Percentiles rank a stretch among this genome's conserved stretches.
Conservation (phyloP, 306 rosid genomes). For the Acacia confusa region DNA sequence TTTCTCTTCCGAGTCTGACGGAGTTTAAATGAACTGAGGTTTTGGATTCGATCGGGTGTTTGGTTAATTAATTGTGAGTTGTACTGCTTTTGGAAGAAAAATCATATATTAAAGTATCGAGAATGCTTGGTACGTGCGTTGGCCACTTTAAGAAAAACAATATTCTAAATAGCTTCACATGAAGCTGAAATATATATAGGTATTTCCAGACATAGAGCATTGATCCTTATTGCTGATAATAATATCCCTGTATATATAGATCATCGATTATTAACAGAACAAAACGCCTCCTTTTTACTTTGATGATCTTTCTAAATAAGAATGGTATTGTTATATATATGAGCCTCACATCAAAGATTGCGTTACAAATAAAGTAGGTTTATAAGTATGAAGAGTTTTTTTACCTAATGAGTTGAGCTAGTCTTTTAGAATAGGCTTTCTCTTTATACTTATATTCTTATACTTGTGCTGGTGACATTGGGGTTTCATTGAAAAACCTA, state of each 20-base stretch:
- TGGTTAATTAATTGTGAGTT: background rate
- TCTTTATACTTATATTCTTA: no score
- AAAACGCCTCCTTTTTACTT: no score
- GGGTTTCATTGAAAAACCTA: no score
- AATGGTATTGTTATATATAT: no score
- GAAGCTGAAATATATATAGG: background rate
- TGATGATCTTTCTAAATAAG: no score
- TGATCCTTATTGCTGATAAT: no score
- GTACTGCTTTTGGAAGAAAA: background rate
- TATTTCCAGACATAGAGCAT: background rate
- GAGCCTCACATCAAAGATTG: background rate
- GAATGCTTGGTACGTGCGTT: background rate
- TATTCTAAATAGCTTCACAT: background rate
- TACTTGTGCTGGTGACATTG: no score
- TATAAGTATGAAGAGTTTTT: no score
- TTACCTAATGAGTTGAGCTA: no score
- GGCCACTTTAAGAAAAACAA: background rate
- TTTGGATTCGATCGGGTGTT: background rate
- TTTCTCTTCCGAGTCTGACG: background rate
- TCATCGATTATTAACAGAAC: no score
- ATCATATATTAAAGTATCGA: background rate
- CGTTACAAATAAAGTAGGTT: background rate
- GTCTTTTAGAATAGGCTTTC: no score
- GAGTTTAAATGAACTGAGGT: background rate
- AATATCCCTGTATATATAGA: no score